Evolutionary conservation across 2,329 filamentous ascomycete genomes (phyloP).

Genomic region (Orbilia ellipsospora): DNA sequence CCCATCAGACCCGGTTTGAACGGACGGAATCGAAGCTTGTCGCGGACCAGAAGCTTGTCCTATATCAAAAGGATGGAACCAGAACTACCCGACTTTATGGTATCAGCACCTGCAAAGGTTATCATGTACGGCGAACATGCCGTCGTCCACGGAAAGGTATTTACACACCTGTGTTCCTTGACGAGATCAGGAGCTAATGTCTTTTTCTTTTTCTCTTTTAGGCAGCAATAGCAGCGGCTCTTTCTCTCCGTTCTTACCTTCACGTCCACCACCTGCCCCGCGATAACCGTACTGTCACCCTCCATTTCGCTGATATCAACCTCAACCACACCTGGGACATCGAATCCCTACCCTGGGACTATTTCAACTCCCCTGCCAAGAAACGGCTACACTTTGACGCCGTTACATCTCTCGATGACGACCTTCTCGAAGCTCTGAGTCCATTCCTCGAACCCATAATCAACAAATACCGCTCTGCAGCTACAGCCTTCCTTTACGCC

Average conservation of each 20-base stretch:
- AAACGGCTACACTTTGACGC: conserved; percentile 96
- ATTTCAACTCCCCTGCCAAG: conserved; percentile 81
- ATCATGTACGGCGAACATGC: conserved; percentile 98
- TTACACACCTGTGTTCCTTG: not conserved
- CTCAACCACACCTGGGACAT: conserved; percentile 94
- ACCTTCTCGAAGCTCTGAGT: conserved; percentile 81
- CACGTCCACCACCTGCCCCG: conserved; percentile 95
- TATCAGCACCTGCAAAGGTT: conserved; percentile 96
- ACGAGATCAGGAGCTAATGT: not conserved
- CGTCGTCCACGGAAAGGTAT: conserved; percentile 93
- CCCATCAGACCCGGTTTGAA: conserved; percentile 3
- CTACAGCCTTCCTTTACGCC: conserved; percentile 88
- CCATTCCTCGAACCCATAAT: conserved; percentile 79
- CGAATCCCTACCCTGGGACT: conserved; percentile 85
- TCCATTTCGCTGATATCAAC: conserved; percentile 91
- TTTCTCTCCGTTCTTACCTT: conserved; percentile 94
- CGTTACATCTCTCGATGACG: conserved; percentile 82
- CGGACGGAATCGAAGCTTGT: conserved; percentile 34
- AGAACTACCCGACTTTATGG: conserved; percentile 91
- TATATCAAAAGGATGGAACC: conserved; percentile 65
- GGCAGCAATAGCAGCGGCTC: conserved; percentile 92
- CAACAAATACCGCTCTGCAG: conserved; percentile 83
- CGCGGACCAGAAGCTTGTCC: conserved; percentile 39
- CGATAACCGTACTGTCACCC: conserved; percentile 79
- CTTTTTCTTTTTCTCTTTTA: conserved; percentile 61